A percentile compares a stretch with the other conserved stretches of the same genome.
Conservation (phyloP, 2,329 filamentous ascomycete genomes). For the Diaporthe destruens region DNA sequence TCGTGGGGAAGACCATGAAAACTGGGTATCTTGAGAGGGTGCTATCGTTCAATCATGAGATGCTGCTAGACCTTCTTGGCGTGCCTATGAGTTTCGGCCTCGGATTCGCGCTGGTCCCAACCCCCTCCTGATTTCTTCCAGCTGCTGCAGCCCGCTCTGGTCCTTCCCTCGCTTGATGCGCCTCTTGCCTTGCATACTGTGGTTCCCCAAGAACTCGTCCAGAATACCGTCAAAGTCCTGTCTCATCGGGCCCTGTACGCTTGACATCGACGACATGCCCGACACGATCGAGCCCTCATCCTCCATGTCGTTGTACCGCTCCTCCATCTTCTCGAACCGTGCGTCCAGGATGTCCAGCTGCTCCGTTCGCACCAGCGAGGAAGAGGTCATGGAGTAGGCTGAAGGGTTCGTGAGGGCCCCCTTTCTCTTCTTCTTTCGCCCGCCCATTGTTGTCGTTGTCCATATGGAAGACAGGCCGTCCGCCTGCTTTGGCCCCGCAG, state of each 20-base stretch:
- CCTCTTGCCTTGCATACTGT: constrained; percentile 79
- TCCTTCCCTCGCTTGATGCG: constrained; percentile 83
- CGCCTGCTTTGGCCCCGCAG: constrained; percentile 63
- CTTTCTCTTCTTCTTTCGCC: constrained; percentile 93
- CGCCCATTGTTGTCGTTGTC: constrained; percentile 83
- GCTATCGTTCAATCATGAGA: constrained; percentile 30
- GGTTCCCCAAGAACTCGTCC: constrained; percentile 89
- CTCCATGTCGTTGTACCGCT: constrained; percentile 71
- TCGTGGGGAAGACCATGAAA: not conserved
- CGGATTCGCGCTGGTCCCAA: constrained; percentile 80
- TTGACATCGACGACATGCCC: constrained; percentile 73
- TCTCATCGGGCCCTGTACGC: constrained; percentile 75
- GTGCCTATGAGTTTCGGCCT: constrained; percentile 33
- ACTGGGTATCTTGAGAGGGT: constrained; percentile 36
- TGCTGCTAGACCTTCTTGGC: not conserved
- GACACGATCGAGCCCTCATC: constrained; percentile 67
- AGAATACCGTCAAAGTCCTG: constrained; percentile 90
- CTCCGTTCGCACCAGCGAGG: constrained; percentile 92
- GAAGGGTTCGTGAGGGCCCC: constrained; percentile 90
- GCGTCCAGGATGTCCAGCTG: constrained; percentile 87
- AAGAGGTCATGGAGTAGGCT: constrained; percentile 97
- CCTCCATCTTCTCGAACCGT: constrained; percentile 91
- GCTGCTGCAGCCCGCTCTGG: constrained; percentile 84
- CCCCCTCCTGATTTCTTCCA: constrained; percentile 88
- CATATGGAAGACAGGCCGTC: constrained; percentile 78